Evolutionary conservation across 352 stramenopile genomes (phyloP).

Genomic region (Globisporangium sylvaticum): DNA sequence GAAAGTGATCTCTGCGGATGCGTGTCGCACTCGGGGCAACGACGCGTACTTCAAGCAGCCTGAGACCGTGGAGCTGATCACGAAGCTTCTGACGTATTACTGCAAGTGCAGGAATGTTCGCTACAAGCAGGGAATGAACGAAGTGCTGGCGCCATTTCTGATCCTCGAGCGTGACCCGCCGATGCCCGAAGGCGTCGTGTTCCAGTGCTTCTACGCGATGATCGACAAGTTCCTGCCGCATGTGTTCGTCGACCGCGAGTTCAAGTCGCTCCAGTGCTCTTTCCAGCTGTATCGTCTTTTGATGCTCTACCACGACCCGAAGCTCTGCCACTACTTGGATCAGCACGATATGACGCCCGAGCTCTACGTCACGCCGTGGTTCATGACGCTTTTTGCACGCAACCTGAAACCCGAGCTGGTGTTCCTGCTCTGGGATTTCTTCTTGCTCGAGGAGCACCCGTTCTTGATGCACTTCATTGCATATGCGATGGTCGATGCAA

Average conservation of each 20-base stretch:
- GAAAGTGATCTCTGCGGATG: conserved; percentile 87
- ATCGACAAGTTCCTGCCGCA: conserved; percentile 88
- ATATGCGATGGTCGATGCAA: conserved; percentile 68
- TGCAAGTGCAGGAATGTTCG: conserved; percentile 86
- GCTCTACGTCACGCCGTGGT: conserved; percentile 92
- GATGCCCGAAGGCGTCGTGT: conserved; percentile 66
- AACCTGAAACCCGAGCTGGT: conserved; percentile 69
- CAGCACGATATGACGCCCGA: conserved; percentile 91
- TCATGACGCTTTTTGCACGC: conserved; percentile 92
- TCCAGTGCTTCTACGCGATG: conserved; percentile 87
- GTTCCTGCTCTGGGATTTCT: conserved; percentile 90
- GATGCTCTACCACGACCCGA: conserved; percentile 90
- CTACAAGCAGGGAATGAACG: conserved; percentile 95
- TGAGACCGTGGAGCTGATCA: conserved; percentile 70
- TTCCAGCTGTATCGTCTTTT: conserved; percentile 90
- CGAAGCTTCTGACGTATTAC: conserved; percentile 90
- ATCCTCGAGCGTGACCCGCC: conserved; percentile 48
- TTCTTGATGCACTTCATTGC: conserved; percentile 89
- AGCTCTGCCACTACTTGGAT: conserved; percentile 85
- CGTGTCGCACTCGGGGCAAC: conserved; percentile 74
- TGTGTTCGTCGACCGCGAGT: conserved; percentile 88
- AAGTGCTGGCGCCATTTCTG: conserved; percentile 90
- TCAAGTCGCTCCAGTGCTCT: conserved; percentile 89
- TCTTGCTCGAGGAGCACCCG: conserved; percentile 86
- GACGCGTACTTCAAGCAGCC: conserved; percentile 73